Conservation (phyloP, 1,284 basidiomycete species). For the Sutorius eximius region DNA sequence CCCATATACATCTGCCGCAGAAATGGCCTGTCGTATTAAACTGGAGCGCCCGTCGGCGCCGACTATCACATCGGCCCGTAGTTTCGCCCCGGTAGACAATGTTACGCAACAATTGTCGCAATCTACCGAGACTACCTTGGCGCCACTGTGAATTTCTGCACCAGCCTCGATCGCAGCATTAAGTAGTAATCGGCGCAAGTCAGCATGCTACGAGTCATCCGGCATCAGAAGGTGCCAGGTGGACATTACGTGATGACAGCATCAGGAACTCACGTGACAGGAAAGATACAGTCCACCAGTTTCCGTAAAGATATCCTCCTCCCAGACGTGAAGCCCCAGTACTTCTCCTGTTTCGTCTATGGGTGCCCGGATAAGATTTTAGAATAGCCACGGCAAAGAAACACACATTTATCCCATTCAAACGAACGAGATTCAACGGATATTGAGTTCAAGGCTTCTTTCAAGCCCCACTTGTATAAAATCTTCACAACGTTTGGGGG, state of each 20-base stretch:
- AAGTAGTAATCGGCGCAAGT: constrained; percentile 41
- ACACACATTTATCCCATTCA: constrained; percentile 41
- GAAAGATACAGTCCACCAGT: constrained; percentile 55
- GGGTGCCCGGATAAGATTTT: constrained; percentile 4
- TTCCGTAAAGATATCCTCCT: constrained; percentile 53
- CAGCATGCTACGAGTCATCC: constrained; percentile 22
- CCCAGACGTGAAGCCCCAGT: constrained; percentile 54
- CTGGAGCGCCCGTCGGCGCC: constrained; percentile 58
- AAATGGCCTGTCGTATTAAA: constrained; percentile 20
- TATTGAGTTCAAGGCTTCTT: constrained; percentile 37
- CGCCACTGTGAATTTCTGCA: constrained; percentile 42
- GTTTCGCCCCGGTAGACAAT: constrained; percentile 46
- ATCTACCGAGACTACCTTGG: constrained; percentile 41
- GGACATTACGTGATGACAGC: not conserved
- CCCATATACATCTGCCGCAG: constrained; percentile 15
- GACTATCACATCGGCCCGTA: constrained; percentile 58
- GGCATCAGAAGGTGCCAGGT: constrained; percentile 4
- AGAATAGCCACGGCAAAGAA: not conserved
- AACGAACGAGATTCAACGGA: constrained; percentile 41
- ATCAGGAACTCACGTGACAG: constrained; percentile 43
- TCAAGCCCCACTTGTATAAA: constrained; percentile 56
- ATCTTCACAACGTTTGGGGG: constrained; percentile 60
- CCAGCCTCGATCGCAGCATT: constrained; percentile 47
- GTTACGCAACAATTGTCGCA: constrained; percentile 33
- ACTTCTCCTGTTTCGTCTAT: constrained; percentile 46